Evolutionary conservation across 176 grass and related monocot species (phyloP).

Genomic region (bread wheat (Triticum aestivum)): DNA sequence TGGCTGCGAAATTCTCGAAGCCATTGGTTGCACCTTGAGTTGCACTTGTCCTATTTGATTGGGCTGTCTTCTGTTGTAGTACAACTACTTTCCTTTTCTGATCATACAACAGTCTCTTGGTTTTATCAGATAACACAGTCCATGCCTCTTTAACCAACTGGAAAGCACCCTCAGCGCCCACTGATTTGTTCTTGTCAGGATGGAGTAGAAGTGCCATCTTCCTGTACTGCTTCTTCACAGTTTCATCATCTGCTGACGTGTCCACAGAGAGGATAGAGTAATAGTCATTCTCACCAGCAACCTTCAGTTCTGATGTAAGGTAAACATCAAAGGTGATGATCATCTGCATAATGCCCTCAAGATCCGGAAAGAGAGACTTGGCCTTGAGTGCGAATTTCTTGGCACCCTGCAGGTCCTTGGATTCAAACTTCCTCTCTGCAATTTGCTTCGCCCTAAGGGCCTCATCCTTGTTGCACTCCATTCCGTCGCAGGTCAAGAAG

Average conservation of each 20-base stretch:
- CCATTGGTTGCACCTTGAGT: constrained; percentile 19
- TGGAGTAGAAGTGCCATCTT: constrained; percentile 29
- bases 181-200: constrained; percentile 10
- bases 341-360: constrained; percentile 39
- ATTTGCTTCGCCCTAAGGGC: constrained; percentile 36
- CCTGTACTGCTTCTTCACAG: constrained; percentile 17
- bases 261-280: constrained; percentile 40
- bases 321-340: constrained; percentile 38
- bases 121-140: constrained; percentile 39
- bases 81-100: constrained; percentile 24
- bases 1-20: constrained; percentile 20
- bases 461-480: constrained; percentile 54
- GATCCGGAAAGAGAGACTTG: constrained; percentile 31
- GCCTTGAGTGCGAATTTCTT: constrained; percentile 46
- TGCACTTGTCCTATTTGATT: background rate
- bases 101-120: constrained; percentile 25
- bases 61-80: background rate
- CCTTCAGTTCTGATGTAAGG: constrained; percentile 32
- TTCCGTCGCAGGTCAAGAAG: background rate
- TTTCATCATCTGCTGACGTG: constrained; percentile 12
- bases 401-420: constrained; percentile 38
- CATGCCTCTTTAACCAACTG: constrained; percentile 25
- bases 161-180: constrained; percentile 44
- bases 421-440: constrained; percentile 34
- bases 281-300: constrained; percentile 35